Percentiles rank a stretch among this genome's conserved stretches.
Conservation (phyloP, 495 filamentous ascomycete species). For the Penicillium chermesinum region DNA sequence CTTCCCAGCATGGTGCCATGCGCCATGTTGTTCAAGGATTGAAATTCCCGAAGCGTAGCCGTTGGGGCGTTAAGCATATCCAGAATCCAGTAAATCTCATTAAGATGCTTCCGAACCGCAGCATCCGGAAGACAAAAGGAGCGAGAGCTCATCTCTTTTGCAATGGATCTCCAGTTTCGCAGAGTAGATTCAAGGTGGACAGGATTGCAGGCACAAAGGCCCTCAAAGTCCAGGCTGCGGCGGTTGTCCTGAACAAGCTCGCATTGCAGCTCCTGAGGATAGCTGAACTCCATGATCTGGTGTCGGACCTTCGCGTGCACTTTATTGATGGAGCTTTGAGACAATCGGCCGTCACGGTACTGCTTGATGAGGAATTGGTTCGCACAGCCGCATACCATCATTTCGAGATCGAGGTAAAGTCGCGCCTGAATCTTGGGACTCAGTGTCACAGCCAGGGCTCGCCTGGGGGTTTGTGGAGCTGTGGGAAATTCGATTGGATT, state of each 20-base stretch:
- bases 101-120: constrained; percentile 49
- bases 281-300: constrained; percentile 51
- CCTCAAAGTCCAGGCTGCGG: constrained; percentile 45
- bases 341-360: constrained; percentile 41
- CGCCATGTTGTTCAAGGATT: constrained; percentile 30
- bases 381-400: constrained; percentile 48
- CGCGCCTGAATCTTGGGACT: constrained; percentile 41
- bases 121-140: constrained; percentile 53
- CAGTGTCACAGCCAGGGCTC: constrained; percentile 41
- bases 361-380: constrained; percentile 48
- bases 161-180: constrained; percentile 46
- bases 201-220: constrained; percentile 27
- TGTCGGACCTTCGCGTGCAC: constrained; percentile 46
- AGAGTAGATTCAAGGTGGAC: constrained; percentile 44
- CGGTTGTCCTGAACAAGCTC: constrained; percentile 48
- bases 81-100: constrained; percentile 47
- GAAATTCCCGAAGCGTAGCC: constrained; percentile 34
- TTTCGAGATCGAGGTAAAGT: constrained; percentile 51
- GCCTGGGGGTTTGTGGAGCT: constrained; percentile 3
- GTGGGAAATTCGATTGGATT: background rate
- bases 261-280: constrained; percentile 52
- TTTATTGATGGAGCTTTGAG: constrained; percentile 43
- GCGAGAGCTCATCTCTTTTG: constrained; percentile 48
- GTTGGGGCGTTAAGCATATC: constrained; percentile 47
- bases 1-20: background rate